A percentile compares a stretch with the other conserved stretches of the same genome.
These are phyloP conservation scores for Alloascoidea africana DNA, from an alignment of 805 yeast genomes.

Conservation along the genomic window DNA sequence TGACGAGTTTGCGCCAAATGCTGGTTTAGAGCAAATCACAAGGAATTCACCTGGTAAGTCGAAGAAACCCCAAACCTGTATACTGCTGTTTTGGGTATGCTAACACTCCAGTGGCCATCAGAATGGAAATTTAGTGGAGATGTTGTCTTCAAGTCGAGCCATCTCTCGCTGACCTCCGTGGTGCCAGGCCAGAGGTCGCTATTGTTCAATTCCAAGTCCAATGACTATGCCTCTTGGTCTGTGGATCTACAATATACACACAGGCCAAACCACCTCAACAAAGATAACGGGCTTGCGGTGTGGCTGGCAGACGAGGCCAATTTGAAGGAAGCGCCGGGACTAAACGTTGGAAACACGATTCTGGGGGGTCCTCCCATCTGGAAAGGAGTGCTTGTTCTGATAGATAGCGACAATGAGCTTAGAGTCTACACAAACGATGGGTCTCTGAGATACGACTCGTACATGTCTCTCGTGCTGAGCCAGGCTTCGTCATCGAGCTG, in stretches of 20 bases:
- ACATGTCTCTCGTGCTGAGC: neutral
- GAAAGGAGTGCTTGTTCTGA: neutral
- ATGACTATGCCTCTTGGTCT: neutral
- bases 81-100: too few species aligned
- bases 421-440: constrained; percentile 1
- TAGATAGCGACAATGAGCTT: neutral
- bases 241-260: neutral
- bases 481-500: neutral
- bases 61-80: too few species aligned
- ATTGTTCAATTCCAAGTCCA: neutral
- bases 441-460: neutral
- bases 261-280: neutral
- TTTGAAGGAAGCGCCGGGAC: neutral
- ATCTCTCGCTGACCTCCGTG: neutral
- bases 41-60: too few species aligned
- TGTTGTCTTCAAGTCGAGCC: neutral
- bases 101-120: too few species aligned
- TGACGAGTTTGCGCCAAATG: neutral
- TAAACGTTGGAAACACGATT: neutral
- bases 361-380: neutral
- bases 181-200: neutral
- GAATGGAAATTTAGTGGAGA: neutral
- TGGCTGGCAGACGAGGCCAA: neutral
- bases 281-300: neutral
- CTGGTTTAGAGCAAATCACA: neutral